Evolutionary conservation across 2,329 filamentous ascomycete genomes (phyloP).

Genomic region (Aspergillus vadensis): DNA sequence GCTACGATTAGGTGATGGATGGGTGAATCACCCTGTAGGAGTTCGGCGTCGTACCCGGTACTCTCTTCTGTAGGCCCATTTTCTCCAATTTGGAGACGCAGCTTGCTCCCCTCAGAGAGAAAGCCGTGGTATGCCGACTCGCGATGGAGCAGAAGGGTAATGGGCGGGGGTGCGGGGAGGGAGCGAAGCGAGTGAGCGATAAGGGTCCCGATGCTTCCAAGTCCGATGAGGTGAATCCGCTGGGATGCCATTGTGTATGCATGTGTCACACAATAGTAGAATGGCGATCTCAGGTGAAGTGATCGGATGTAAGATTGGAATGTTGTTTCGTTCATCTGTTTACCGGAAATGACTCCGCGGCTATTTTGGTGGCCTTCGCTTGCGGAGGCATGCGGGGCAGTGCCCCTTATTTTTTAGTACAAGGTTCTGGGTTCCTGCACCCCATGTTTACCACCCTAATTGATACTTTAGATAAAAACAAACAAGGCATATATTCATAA

Average conservation of each 20-base stretch:
- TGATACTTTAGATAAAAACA: no score
- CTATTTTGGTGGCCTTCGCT: no score
- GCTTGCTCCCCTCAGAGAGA: neutral
- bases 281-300: neutral
- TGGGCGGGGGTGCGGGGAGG: constrained; percentile 20
- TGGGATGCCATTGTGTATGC: neutral
- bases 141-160: constrained; percentile 24
- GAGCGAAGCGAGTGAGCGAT: constrained; percentile 24
- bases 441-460: no score
- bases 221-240: constrained; percentile 21
- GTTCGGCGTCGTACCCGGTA: neutral
- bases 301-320: no score
- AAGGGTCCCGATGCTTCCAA: constrained; percentile 26
- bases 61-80: neutral
- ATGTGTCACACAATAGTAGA: neutral
- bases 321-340: no score
- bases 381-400: no score
- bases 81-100: constrained; percentile 5
- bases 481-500: no score
- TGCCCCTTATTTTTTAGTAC: no score
- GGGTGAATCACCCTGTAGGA: neutral
- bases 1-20: constrained; percentile 5
- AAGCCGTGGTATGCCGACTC: neutral
- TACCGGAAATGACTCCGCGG: no score
- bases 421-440: no score